Conservation (phyloP, 2,329 filamentous ascomycete species). For the Helminthosporium solani region DNA sequence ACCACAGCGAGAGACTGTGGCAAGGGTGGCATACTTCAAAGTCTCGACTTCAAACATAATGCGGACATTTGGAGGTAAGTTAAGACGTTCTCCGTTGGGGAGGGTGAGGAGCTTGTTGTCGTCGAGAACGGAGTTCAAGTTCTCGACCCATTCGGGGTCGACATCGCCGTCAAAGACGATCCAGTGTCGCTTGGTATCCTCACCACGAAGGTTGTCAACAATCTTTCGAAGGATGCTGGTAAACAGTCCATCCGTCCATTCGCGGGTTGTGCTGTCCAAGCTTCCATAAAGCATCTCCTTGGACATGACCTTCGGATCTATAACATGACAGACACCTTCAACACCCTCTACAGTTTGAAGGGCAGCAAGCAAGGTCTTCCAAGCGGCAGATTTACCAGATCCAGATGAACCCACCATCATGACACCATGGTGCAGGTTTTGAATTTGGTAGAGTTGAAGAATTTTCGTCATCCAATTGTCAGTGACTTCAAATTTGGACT, state of each 20-base stretch:
- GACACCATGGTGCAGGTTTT: conserved; percentile 96
- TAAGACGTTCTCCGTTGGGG: conserved; percentile 96
- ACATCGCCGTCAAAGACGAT: conserved; percentile 99
- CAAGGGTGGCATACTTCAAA: conserved; percentile 93
- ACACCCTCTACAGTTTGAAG: conserved; percentile 86
- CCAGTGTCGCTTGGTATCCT: conserved; percentile 97
- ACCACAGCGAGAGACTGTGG: conserved; percentile 98
- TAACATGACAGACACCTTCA: conserved; percentile 94
- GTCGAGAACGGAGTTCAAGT: conserved; percentile 98
- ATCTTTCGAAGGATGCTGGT: conserved; percentile 98
- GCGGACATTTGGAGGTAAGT: conserved; percentile 88
- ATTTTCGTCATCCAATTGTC: conserved; percentile 98
- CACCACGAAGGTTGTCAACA: conserved; percentile 95
- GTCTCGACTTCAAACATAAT: conserved; percentile 99
- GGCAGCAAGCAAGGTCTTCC: conserved; percentile 88
- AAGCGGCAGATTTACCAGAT: conserved; percentile 94
- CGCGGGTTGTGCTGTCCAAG: conserved; percentile 91
- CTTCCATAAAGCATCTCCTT: conserved; percentile 97
- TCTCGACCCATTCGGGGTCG: conserved; percentile 99
- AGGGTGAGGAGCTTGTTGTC: conserved; percentile 98
- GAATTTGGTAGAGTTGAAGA: conserved; percentile 95
- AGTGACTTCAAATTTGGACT: conserved; percentile 84
- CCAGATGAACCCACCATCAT: conserved; percentile 99
- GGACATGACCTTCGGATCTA: conserved; percentile 99
- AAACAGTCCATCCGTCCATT: conserved; percentile 98